Conservation (phyloP, 1,139 yeast genomes). For the Zygoascus hellenicus region DNA sequence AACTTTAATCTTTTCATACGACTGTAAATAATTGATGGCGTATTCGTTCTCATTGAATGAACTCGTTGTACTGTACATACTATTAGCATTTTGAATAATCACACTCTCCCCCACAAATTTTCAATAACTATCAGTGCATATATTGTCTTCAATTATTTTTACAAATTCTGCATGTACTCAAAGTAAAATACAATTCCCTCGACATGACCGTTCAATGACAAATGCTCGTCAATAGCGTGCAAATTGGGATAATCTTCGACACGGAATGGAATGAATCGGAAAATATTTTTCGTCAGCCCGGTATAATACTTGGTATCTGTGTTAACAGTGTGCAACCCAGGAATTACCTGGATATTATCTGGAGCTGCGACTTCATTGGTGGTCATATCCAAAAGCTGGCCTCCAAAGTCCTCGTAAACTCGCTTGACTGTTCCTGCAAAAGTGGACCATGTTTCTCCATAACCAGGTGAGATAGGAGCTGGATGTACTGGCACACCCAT, state of each 20-base stretch:
- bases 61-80: too few species aligned
- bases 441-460: conserved; percentile 46
- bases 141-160: background rate
- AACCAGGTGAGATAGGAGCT: conserved; percentile 51
- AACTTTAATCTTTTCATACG: too few species aligned
- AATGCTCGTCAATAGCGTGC: conserved; percentile 17
- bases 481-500: conserved; percentile 41
- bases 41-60: too few species aligned
- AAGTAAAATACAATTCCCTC: conserved; percentile 55
- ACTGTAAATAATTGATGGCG: too few species aligned
- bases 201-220: conserved; percentile 46
- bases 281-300: conserved; percentile 62
- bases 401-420: conserved; percentile 48
- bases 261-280: conserved; percentile 47
- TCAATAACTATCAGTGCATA: too few species aligned
- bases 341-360: conserved; percentile 44
- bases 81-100: too few species aligned
- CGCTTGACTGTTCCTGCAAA: conserved; percentile 54
- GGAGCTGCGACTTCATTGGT: conserved; percentile 17
- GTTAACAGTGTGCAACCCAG: conserved; percentile 64
- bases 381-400: conserved; percentile 15
- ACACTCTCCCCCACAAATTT: too few species aligned
- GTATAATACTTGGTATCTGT: conserved; percentile 76
- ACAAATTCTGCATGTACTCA: conserved; percentile 33
- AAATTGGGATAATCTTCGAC: conserved; percentile 9